A percentile compares a stretch with the other conserved stretches of the same genome.
Conservation (phyloP, 2,329 filamentous ascomycete species). For the Setomelanomma holmii region DNA sequence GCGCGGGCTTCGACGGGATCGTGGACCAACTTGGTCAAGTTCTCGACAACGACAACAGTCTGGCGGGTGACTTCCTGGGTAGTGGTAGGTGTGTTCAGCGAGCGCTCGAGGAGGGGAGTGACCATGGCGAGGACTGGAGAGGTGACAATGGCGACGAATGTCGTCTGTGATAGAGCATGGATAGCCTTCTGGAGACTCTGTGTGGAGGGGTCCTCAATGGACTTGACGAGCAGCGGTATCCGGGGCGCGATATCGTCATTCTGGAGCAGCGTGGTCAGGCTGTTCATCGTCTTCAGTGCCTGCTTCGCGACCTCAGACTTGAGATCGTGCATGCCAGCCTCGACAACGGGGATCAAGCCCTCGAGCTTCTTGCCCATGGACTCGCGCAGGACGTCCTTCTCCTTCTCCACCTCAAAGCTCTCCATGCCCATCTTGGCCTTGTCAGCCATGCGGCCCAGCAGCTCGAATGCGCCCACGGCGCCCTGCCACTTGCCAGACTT, state of each 20-base stretch:
- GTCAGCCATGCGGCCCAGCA: constrained; percentile 92
- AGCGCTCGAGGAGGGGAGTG: constrained; percentile 92
- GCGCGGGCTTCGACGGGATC: constrained; percentile 92
- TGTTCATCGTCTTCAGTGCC: constrained; percentile 89
- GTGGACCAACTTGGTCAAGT: constrained; percentile 97
- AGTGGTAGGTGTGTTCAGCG: constrained; percentile 88
- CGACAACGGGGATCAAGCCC: constrained; percentile 86
- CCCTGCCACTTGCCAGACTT: constrained; percentile 97
- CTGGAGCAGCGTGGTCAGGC: constrained; percentile 85
- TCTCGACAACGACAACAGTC: constrained; percentile 96
- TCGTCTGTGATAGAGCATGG: constrained; percentile 94
- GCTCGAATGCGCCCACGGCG: constrained; percentile 81
- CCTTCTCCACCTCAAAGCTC: constrained; percentile 80
- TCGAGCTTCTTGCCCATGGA: constrained; percentile 89
- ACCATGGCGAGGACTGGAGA: constrained; percentile 93
- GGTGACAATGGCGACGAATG: constrained; percentile 96
- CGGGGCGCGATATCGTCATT: constrained; percentile 96
- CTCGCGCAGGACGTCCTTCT: constrained; percentile 89
- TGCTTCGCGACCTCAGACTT: constrained; percentile 86
- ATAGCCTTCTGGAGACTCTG: constrained; percentile 94
- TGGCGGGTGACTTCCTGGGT: constrained; percentile 93
- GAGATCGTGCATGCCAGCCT: constrained; percentile 94
- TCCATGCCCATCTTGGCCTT: constrained; percentile 88
- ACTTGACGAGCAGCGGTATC: constrained; percentile 89
- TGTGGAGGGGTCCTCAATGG: constrained; percentile 91